phyloP scores from a whole-genome alignment of 2,329 filamentous ascomycete genomes.

The Aureobasidium sp. region DNA sequence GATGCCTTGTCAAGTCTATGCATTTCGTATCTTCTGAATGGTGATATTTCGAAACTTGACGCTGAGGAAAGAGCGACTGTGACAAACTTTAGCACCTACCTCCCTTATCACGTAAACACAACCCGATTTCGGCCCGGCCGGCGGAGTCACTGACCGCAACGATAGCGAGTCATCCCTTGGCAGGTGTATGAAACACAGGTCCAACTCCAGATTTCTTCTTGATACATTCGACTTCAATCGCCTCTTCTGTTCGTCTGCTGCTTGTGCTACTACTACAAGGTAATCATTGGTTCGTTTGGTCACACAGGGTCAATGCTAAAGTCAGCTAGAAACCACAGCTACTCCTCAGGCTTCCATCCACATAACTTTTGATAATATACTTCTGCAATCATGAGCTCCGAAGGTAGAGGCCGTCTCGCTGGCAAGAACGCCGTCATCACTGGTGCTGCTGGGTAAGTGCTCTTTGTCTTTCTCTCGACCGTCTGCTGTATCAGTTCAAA shows the following conservation, averaged over 20 bases:
- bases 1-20: not conserved
- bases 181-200: conserved; percentile 6
- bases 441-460: conserved; percentile 70
- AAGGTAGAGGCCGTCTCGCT: conserved; percentile 43
- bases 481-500: not conserved
- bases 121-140: conserved; percentile 7
- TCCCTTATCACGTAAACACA: conserved; percentile 5
- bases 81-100: not conserved
- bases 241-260: not conserved
- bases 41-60: not conserved
- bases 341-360: not conserved
- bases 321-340: not conserved
- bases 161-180: conserved; percentile 11
- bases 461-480: not conserved
- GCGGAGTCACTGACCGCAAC: conserved; percentile 13
- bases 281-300: not conserved
- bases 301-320: not conserved
- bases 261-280: not conserved
- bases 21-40: not conserved
- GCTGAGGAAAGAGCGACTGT: not conserved
- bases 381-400: conserved; percentile 7
- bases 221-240: conserved; percentile 8
- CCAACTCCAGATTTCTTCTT: conserved; percentile 9
- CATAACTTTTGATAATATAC: not conserved
- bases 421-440: conserved; percentile 72